Evolutionary conservation across 768 basidiomycete species (phyloP).

Genomic region (Trametes villosa): DNA sequence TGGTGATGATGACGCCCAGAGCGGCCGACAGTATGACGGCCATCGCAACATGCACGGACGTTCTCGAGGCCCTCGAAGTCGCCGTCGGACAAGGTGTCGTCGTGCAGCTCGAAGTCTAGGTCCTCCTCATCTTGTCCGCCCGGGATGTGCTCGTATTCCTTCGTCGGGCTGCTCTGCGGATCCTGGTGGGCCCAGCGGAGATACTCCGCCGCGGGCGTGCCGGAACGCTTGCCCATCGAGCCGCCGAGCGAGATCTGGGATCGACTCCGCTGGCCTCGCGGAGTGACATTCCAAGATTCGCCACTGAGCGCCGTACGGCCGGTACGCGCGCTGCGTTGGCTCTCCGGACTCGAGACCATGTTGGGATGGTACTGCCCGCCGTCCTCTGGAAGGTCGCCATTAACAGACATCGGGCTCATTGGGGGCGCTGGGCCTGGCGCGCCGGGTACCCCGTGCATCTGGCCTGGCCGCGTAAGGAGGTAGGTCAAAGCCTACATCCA

Average conservation of each 20-base stretch:
- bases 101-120: slow-evolving; percentile 84
- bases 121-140: slow-evolving; percentile 59
- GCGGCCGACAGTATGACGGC: slow-evolving; percentile 81
- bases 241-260: slow-evolving; percentile 78
- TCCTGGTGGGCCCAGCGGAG: slow-evolving; percentile 79
- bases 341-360: slow-evolving; percentile 66
- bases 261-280: slow-evolving; percentile 75
- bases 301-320: slow-evolving; percentile 48
- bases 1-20: slow-evolving; percentile 65
- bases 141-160: slow-evolving; percentile 48
- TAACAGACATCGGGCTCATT: slow-evolving; percentile 35
- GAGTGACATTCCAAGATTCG: slow-evolving; percentile 75
- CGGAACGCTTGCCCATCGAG: slow-evolving; percentile 82
- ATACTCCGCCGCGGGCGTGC: slow-evolving; percentile 92
- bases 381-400: slow-evolving; percentile 40
- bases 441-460: slow-evolving; percentile 31
- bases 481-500: slow-evolving; percentile 82
- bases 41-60: slow-evolving; percentile 90
- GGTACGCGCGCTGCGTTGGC: slow-evolving; percentile 72
- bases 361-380: slow-evolving; percentile 57
- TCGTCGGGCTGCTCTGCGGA: slow-evolving; percentile 75
- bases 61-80: slow-evolving; percentile 95
- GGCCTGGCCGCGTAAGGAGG: slow-evolving; percentile 74
- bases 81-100: slow-evolving; percentile 69
- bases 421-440: slow-evolving; percentile 23